A percentile compares a stretch with the other conserved stretches of the same genome.
These are phyloP conservation scores for Arachis hypogaea DNA, from an alignment of 306 rosid genomes.

Conservation along the genomic window DNA sequence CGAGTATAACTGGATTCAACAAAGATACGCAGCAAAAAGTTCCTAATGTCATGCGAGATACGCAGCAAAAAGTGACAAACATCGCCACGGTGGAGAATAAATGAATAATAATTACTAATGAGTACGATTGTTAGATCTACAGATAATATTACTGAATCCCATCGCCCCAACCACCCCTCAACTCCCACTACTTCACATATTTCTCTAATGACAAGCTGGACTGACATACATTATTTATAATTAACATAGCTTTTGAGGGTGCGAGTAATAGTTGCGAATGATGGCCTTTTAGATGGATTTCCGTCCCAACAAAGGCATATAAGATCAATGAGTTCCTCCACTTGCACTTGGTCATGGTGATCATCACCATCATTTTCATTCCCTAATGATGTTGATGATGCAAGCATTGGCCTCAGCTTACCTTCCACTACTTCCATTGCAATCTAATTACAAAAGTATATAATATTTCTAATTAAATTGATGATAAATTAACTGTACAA, in stretches of 20 bases:
- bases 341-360: not conserved
- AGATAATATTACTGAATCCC: too few species aligned
- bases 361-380: conserved; percentile 38
- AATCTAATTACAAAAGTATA: conserved; percentile 46
- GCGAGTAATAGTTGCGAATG: conserved; percentile 52
- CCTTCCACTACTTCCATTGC: conserved; percentile 80
- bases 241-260: conserved; percentile 39
- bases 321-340: conserved; percentile 54
- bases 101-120: too few species aligned
- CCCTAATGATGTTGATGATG: conserved; percentile 8
- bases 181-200: too few species aligned
- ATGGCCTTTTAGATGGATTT: conserved; percentile 58
- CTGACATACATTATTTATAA: too few species aligned
- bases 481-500: not conserved
- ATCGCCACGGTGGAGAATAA: too few species aligned
- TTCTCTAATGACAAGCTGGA: too few species aligned
- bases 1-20: too few species aligned
- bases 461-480: not conserved
- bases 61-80: too few species aligned
- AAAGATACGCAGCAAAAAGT: too few species aligned
- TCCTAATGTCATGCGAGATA: too few species aligned
- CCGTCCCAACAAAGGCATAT: conserved; percentile 61
- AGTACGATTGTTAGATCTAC: too few species aligned
- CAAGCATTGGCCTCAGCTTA: conserved; percentile 63
- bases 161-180: too few species aligned